These are phyloP conservation scores for Pichia gijzeniarum DNA, from an alignment of 805 yeast genomes.

Conservation along the genomic window DNA sequence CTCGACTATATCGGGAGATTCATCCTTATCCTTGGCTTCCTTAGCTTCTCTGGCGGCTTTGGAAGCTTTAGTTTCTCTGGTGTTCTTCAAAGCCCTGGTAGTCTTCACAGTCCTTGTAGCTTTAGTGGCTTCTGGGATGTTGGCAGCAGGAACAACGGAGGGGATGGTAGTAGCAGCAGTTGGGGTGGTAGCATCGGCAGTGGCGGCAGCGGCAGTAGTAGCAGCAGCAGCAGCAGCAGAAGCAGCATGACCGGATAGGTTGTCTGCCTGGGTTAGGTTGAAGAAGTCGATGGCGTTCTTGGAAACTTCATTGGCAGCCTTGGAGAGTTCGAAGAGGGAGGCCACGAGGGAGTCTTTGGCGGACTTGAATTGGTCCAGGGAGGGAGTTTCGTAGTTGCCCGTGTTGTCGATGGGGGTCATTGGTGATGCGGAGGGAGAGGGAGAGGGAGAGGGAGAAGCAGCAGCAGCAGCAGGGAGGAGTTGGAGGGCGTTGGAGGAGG, in stretches of 20 bases:
- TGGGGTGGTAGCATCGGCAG: neutral
- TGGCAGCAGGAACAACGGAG: neutral
- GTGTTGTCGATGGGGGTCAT: neutral
- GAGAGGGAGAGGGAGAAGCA: neutral
- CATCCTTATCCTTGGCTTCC: too few relatives aligned
- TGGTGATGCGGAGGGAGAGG: neutral
- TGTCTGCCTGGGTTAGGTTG: slow-evolving; percentile 46
- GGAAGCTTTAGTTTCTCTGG: too few relatives aligned
- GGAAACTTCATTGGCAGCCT: slow-evolving; percentile 83
- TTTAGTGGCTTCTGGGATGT: too few relatives aligned
- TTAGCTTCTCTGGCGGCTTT: too few relatives aligned
- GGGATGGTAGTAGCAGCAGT: too few relatives aligned
- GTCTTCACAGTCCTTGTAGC: too few relatives aligned
- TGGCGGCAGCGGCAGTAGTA: too few relatives aligned
- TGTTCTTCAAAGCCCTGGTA: too few relatives aligned
- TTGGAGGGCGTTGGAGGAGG: too few relatives aligned
- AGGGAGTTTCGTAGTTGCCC: slow-evolving; percentile 3
- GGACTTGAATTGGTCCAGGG: slow-evolving; percentile 22
- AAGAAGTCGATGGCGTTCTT: slow-evolving; percentile 72
- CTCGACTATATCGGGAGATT: too few relatives aligned
- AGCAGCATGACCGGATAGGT: slow-evolving; percentile 4
- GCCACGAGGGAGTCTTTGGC: slow-evolving; percentile 46
- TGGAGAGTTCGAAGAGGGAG: slow-evolving; percentile 73
- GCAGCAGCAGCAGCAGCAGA: slow-evolving; percentile 9
- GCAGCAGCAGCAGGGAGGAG: too few relatives aligned